Base-by-base conservation (phyloP, 805 yeast species). In the Maudiozyma serrabonitensis region DNA sequence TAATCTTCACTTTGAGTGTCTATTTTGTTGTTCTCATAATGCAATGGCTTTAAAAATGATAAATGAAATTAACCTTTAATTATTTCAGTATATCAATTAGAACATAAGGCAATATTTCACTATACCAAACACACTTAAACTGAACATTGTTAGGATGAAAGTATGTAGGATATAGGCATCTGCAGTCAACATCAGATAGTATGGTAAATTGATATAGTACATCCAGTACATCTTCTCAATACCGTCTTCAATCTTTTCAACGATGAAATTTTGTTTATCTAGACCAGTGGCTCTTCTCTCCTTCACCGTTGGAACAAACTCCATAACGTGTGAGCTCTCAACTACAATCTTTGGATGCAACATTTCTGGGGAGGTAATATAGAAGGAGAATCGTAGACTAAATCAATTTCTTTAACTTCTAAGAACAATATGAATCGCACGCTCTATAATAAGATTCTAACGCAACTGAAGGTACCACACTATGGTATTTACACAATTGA, bases 181-280 rank as follows among this genome's bases (percentile, higher is more conserved):
- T 43, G 64, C 67, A 3, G 66, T 54, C 23, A 74, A 70, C 75
- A 73, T 69, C 47, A 73, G 50, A 50, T 72, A 72, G 54, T 67
- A 72, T 16, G 76, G 76, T 44, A 72, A 54, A 54, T 73, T 75
- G 25, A 72, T 65, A 47, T 72, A 72, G 52, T 73, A 73, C 45
- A 66, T 69, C 76, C 76, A 73, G 52, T 70, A 72, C 18, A 71
- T 51, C 39, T 59, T 62, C 41, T 61, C 62, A n/a, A 65, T 50
- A 23, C 63, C 51, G 38, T 62, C 64, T 47, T 57, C 64, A 37
- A 64, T 48, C 51, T 54, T 60, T 31, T 64, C 62, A 13, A 46
- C 19, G n/a, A 52, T 47, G 16, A 54, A 49, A 21, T 52, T 54
- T 21, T 47, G 43, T 25, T 50, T 46, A 21, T 52, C 41, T 2